Conservation (phyloP, 768 basidiomycete species). For the Saitozyma sp. region DNA sequence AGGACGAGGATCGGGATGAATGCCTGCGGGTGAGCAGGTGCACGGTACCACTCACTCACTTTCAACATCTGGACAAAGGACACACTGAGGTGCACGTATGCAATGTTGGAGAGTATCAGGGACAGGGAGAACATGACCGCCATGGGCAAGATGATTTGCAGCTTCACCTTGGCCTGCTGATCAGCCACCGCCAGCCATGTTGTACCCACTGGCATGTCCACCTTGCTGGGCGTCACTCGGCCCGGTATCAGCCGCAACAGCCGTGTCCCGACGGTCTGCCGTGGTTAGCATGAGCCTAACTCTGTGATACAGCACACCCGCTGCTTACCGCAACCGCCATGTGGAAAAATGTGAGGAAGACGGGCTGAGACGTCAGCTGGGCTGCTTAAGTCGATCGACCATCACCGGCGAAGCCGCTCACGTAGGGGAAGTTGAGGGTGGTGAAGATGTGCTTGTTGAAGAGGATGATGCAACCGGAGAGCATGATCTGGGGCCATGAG, state of each 20-base stretch:
- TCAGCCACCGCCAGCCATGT: neutral
- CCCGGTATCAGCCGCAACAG: conserved; percentile 14
- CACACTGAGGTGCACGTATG: conserved; percentile 32
- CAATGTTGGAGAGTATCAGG: conserved; percentile 28
- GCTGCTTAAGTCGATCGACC: neutral
- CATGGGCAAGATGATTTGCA: conserved; percentile 20
- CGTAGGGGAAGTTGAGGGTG: conserved; percentile 25
- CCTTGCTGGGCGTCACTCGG: conserved; percentile 5
- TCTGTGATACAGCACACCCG: no score
- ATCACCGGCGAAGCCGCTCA: conserved; percentile 3
- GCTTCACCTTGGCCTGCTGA: conserved; percentile 5
- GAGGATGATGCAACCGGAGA: conserved; percentile 21
- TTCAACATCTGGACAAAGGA: conserved; percentile 39
- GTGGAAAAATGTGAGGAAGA: conserved; percentile 28
- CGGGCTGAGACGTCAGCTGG: conserved; percentile 10
- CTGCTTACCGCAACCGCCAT: conserved; percentile 16
- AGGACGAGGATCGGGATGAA: conserved; percentile 30
- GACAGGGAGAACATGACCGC: conserved; percentile 28
- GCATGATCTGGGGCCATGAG: conserved; percentile 7
- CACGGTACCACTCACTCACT: conserved; percentile 10
- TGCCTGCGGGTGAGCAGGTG: conserved; percentile 13
- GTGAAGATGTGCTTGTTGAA: conserved; percentile 29
- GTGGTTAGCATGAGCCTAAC: no score
- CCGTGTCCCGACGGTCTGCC: conserved; percentile 17
- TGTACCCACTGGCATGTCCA: conserved; percentile 13